phyloP scores from a whole-genome alignment of 2,329 filamentous ascomycete genomes.

The Tolypocladium tundrense region DNA sequence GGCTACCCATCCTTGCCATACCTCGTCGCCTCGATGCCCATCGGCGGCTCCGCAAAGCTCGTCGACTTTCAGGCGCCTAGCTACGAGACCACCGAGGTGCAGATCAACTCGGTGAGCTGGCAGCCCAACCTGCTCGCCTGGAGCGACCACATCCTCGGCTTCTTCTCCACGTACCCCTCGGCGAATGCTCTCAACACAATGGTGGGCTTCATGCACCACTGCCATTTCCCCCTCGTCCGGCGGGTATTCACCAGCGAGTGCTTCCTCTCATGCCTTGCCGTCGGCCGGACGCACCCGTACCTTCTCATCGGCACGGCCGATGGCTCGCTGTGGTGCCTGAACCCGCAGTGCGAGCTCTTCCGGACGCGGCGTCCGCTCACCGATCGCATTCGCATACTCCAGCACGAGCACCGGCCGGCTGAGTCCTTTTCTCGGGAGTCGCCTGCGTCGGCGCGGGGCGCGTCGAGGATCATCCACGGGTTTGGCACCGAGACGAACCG shows the following conservation, averaged over 20 bases:
- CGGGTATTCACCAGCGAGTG: slow-evolving; percentile 41
- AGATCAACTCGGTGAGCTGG: slow-evolving; percentile 37
- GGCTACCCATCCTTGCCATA: slow-evolving; percentile 47
- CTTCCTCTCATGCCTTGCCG: slow-evolving; percentile 37
- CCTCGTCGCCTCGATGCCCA: slow-evolving; percentile 42
- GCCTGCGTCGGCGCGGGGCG: slow-evolving; percentile 28
- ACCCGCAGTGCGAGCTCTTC: slow-evolving; percentile 26
- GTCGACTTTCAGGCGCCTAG: slow-evolving; percentile 43
- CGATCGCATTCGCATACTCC: slow-evolving; percentile 32
- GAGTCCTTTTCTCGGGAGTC: slow-evolving; percentile 17
- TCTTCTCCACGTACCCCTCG: slow-evolving; percentile 40
- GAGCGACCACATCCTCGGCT: slow-evolving; percentile 45
- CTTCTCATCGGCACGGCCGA: slow-evolving; percentile 43
- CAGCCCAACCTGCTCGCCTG: slow-evolving; percentile 44
- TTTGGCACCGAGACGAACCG: slow-evolving; percentile 40
- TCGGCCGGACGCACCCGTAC: slow-evolving; percentile 42
- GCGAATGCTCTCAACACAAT: slow-evolving; percentile 42
- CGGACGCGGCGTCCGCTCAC: slow-evolving; percentile 20
- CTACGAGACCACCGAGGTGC: slow-evolving; percentile 42
- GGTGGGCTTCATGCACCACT: slow-evolving; percentile 41
- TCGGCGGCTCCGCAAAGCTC: slow-evolving; percentile 42
- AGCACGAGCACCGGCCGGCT: slow-evolving; percentile 40
- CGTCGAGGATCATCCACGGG: slow-evolving; percentile 39
- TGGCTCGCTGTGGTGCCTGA: slow-evolving; percentile 40
- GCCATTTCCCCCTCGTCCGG: slow-evolving; percentile 41